Conservation (phyloP, 2,329 filamentous ascomycete species). For the Pyricularia grisea region DNA sequence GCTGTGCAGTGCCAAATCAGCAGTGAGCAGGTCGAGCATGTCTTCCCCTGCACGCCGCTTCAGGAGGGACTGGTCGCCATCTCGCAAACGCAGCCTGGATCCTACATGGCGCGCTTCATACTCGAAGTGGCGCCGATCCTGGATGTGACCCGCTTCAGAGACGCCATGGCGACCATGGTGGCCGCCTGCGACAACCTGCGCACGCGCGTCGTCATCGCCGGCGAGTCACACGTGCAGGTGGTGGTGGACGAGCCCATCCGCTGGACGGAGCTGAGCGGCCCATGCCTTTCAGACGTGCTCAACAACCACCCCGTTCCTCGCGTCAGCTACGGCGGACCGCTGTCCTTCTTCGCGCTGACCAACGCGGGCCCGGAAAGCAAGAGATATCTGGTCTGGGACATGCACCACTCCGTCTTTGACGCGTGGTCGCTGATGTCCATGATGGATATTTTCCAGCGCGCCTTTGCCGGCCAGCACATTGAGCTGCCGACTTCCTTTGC, state of each 20-base stretch:
- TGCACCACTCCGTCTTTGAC: constrained; percentile 23
- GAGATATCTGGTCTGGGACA: constrained; percentile 19
- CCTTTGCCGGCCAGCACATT: not conserved
- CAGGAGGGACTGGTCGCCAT: constrained; percentile 13
- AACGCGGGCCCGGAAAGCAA: constrained; percentile 17
- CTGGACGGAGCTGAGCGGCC: constrained; percentile 18
- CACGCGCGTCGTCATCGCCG: constrained; percentile 9
- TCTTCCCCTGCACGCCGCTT: constrained; percentile 14
- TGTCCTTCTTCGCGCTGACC: constrained; percentile 33
- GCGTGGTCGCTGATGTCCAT: constrained; percentile 34
- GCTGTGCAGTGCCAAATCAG: not conserved
- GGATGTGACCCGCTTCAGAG: not conserved
- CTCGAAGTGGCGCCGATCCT: constrained; percentile 1
- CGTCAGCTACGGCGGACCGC: constrained; percentile 31
- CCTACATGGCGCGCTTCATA: constrained; percentile 5
- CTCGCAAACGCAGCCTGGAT: constrained; percentile 5
- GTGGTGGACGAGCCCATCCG: constrained; percentile 16
- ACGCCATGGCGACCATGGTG: not conserved
- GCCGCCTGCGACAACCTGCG: constrained; percentile 8
- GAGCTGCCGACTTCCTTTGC: constrained; percentile 11
- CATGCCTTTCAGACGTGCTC: not conserved
- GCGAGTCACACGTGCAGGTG: constrained; percentile 1
- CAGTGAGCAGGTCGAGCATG: constrained; percentile 7
- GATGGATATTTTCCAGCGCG: constrained; percentile 29
- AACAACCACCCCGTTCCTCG: constrained; percentile 16